Conservation (phyloP, 495 filamentous ascomycete genomes). For the Aspergillus incahuasiensis region DNA sequence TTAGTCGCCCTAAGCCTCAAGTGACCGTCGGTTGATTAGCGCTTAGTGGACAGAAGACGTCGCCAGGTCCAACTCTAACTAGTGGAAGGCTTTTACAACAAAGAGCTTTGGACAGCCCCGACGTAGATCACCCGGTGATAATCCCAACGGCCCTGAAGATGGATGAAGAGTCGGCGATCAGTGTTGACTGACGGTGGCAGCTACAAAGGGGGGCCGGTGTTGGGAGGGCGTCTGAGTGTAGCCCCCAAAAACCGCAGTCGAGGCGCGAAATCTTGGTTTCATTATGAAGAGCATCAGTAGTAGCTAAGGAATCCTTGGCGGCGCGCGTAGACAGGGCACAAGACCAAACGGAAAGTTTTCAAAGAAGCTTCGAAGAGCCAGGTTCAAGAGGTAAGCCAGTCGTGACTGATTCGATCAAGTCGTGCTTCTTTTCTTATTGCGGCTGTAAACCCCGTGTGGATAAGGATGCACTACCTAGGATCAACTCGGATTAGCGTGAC, state of each 20-base stretch:
- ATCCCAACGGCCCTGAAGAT: conserved; percentile 8
- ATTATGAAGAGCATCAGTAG: neutral
- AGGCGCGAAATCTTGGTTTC: conserved; percentile 2
- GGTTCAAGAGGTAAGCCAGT: conserved; percentile 3
- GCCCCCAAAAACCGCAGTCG: conserved; percentile 14
- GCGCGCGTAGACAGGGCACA: conserved; percentile 7
- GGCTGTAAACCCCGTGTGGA: conserved; percentile 20
- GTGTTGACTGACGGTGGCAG: conserved; percentile 7
- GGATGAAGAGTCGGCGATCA: neutral
- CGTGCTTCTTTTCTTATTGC: conserved; percentile 15
- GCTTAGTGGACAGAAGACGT: conserved; percentile 16
- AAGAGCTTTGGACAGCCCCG: conserved; percentile 5
- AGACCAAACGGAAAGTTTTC: conserved; percentile 6
- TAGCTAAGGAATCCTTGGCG: conserved; percentile 11
- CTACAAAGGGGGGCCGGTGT: conserved; percentile 2
- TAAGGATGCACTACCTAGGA: conserved; percentile 12
- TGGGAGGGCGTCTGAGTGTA: neutral
- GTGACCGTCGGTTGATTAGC: conserved; percentile 17
- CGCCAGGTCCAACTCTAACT: neutral
- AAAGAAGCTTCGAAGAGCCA: conserved; percentile 10
- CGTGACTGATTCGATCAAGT: conserved; percentile 9
- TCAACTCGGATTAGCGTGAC: conserved; percentile 10
- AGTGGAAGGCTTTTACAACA: conserved; percentile 3
- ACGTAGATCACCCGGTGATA: conserved; percentile 10
- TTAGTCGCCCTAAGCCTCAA: conserved; percentile 17